Base-by-base conservation (phyloP, 108 stramenopile species). In the Nitzschia palea region DNA sequence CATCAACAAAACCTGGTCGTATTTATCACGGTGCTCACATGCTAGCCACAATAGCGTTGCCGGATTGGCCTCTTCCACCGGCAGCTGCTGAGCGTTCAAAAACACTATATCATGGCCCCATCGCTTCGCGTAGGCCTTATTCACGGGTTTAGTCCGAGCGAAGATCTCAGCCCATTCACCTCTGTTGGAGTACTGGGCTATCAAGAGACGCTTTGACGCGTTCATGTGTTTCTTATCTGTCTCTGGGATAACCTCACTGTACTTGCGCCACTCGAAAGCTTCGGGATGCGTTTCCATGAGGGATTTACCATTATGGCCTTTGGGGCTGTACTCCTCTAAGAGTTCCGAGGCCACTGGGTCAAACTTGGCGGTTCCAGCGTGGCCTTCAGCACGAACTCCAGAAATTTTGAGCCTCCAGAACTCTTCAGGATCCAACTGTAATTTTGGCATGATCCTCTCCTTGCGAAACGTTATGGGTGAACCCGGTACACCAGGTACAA, bases 71-170 rank as follows among this genome's bases (percentile, higher is more conserved):
- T 40, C 33, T 32, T 23, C 12, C 6, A 14, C 12, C 1, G 44
- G 35, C 25, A 43, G 20, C 12, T 55, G 17, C 30, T 62, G 35
- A 27, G 35, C 50, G 30, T 55, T 55, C 53, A 72, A 62, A 20
- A 53, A 62, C 8, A 62, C 62, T 26, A 62, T 62, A 26, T 72
- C 71, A 35, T 72, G 63, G 22, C 71, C 71, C 71, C 71, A 72
- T 34, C 28, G 6, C 44, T 64, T 42, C 15, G 71, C 71, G 27
- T 72, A 72, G 8, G 71, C 71, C 36, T 25, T 52, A 52, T 72
- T 72, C 33, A 72, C 48, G 8, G 62, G 71, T 28, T 55, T 48
- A 8, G 60, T 60, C 27, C 40, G 29, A 34, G 55, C 37, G 23
- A 64, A 48, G 12, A 72, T 54, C 33, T 44, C 3, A 17, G 53